Percentiles rank a stretch among this genome's conserved stretches.
These are phyloP conservation scores for Colletotrichum sp. DNA, from an alignment of 2,329 filamentous ascomycete genomes.

Conservation along the genomic window DNA sequence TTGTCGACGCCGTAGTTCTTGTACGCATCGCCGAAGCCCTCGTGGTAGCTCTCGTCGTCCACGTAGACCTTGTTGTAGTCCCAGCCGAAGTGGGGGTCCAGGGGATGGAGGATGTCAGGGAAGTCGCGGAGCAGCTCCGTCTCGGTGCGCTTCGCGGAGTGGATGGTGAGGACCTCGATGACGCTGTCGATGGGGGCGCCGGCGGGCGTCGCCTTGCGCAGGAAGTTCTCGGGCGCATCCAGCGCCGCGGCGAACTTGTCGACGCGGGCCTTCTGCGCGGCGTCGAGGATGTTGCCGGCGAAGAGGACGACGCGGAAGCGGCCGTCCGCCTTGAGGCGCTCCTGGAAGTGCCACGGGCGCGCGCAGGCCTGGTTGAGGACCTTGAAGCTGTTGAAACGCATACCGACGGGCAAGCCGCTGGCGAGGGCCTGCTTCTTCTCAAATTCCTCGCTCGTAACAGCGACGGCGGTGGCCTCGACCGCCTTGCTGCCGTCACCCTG, in stretches of 20 bases:
- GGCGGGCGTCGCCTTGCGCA: slow-evolving; percentile 34
- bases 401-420: slow-evolving; percentile 52
- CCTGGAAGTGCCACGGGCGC: slow-evolving; percentile 64
- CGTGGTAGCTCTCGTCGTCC: slow-evolving; percentile 59
- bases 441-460: slow-evolving; percentile 33
- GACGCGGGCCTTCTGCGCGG: slow-evolving; percentile 48
- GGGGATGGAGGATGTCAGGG: slow-evolving; percentile 53
- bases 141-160: slow-evolving; percentile 54
- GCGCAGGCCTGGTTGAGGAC: slow-evolving; percentile 63
- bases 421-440: slow-evolving; percentile 38
- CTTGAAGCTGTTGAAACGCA: slow-evolving; percentile 63
- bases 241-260: slow-evolving; percentile 52
- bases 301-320: slow-evolving; percentile 67
- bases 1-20: slow-evolving; percentile 62
- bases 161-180: slow-evolving; percentile 63
- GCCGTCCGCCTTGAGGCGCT: slow-evolving; percentile 60
- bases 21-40: slow-evolving; percentile 57
- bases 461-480: slow-evolving; percentile 22
- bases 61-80: slow-evolving; percentile 63
- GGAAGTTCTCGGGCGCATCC: slow-evolving; percentile 10
- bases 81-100: slow-evolving; percentile 52
- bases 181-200: slow-evolving; percentile 25
- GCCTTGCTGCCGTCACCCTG: slow-evolving; percentile 53
- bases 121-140: slow-evolving; percentile 55
- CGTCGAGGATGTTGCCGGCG: slow-evolving; percentile 58